Evolutionary conservation across 2,329 filamentous ascomycete species (phyloP).

Genomic region (Davidsoniella eucalypti): DNA sequence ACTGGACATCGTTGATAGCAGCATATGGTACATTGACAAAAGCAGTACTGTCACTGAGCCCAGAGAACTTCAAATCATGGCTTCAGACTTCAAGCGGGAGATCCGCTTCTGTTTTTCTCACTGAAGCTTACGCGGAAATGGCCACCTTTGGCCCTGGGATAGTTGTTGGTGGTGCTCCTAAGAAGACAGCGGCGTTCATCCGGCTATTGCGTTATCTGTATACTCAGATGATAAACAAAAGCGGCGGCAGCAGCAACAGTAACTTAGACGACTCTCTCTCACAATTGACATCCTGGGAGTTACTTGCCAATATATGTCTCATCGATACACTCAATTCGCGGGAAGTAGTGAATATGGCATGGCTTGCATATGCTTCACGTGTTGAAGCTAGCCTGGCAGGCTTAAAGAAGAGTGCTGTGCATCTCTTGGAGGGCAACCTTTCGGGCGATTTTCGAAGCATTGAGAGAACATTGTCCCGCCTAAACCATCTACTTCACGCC

Average conservation of each 20-base stretch:
- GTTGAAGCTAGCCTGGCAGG: conserved; percentile 40
- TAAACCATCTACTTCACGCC: conserved; percentile 48
- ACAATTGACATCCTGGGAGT: conserved; percentile 44
- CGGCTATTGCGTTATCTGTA: conserved; percentile 49
- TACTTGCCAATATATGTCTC: conserved; percentile 57
- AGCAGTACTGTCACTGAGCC: conserved; percentile 43
- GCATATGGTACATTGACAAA: conserved; percentile 58
- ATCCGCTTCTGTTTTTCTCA: conserved; percentile 41
- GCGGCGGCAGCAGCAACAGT: conserved; percentile 9
- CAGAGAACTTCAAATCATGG: conserved; percentile 33
- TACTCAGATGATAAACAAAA: conserved; percentile 33
- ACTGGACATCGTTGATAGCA: conserved; percentile 65
- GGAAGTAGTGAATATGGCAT: conserved; percentile 31
- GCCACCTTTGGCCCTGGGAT: conserved; percentile 21
- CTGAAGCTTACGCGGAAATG: conserved; percentile 45
- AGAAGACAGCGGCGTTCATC: conserved; percentile 30
- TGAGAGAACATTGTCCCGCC: conserved; percentile 35
- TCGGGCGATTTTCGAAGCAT: conserved; percentile 36
- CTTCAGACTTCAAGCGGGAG: background rate
- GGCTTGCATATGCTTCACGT: conserved; percentile 29
- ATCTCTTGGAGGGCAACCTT: conserved; percentile 44
- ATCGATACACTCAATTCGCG: conserved; percentile 38
- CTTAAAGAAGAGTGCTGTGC: conserved; percentile 45
- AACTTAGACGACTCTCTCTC: conserved; percentile 16
- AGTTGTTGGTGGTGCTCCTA: too few relatives aligned